Evolutionary conservation across 2,329 filamentous ascomycete species (phyloP), one percentile per base, ranked within the genome.

Genomic region (Epichloe bromicola): DNA sequence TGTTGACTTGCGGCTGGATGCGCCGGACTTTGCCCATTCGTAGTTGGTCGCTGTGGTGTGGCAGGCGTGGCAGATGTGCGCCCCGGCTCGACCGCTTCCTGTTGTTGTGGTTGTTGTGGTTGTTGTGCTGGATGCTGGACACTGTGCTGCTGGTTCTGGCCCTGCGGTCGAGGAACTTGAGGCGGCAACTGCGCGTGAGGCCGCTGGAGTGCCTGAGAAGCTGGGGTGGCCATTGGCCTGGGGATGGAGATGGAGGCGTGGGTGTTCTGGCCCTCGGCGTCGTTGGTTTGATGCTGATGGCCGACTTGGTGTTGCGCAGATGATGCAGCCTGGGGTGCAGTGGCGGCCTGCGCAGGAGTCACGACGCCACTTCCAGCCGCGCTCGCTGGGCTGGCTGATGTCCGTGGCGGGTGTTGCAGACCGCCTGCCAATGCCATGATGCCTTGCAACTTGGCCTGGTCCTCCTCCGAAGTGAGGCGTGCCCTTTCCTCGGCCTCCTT

Each of bases 401-500:
- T 39, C 43, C 64, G 65, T 3, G 61, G 61, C 5, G 62, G 58
- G 55, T 73, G 73, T 50, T 79, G 74, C 45, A 80, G 57, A 0
- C 76, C 75, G 37, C 73, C 69, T 1, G 74, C 75, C 43, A 82
- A 60, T 2, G 74, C 70, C 68, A 80, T 72, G 51, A 81, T 76
- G n/a, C 77, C 77, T 55, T 80, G 74, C n/a, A 81, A 65, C 54
- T 75, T 74, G 7, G 76, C 77, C 55, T 77, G 74, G 44, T 82
- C 78, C 51, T 82, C 79, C 46, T 79, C 76, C n/a, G 72, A 72
- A 51, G 74, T 78, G 56, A 76, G 64, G 38, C 76, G 73, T 3
- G 78, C 78, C 45, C 78, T 74, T 63, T 83, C 80, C 60, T 84
- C 82, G 0, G 80, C 80, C 61, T 83, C 82, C 56, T 83, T 84